phyloP scores from a whole-genome alignment of 805 yeast species.

The Wickerhamomyces sydowiorum region DNA sequence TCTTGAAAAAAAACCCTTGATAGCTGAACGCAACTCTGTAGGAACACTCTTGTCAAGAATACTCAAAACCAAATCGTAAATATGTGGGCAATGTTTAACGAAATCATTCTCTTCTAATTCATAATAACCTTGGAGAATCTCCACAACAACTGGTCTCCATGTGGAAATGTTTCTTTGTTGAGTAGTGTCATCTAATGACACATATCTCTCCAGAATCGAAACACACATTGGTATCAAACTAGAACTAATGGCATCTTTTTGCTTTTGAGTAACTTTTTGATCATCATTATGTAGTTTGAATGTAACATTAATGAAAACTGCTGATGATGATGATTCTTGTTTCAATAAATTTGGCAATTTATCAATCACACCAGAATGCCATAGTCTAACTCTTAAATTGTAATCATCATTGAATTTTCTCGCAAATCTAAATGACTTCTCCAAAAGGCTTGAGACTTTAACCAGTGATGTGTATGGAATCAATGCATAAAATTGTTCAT shows the following conservation, averaged over 20 bases:
- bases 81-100: constrained; percentile 45
- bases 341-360: constrained; percentile 85
- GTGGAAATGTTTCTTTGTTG: constrained; percentile 79
- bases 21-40: constrained; percentile 53
- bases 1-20: constrained; percentile 52
- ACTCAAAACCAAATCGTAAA: constrained; percentile 54
- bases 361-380: constrained; percentile 90
- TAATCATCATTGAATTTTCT: constrained; percentile 83
- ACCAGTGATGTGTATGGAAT: constrained; percentile 65
- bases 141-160: constrained; percentile 91
- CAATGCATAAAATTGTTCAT: constrained; percentile 54
- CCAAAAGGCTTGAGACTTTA: constrained; percentile 52
- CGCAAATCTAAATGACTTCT: constrained; percentile 74
- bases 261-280: constrained; percentile 39
- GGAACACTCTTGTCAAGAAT: constrained; percentile 58
- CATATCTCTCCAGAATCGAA: constrained; percentile 63
- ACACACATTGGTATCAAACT: constrained; percentile 64
- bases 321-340: constrained; percentile 88
- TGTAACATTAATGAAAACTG: constrained; percentile 75
- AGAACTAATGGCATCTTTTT: constrained; percentile 45
- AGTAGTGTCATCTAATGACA: constrained; percentile 60
- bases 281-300: constrained; percentile 74
- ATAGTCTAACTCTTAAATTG: constrained; percentile 78
- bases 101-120: constrained; percentile 76
- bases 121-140: constrained; percentile 75